Evolutionary conservation across 495 filamentous ascomycete genomes (phyloP), one percentile per base, ranked within the genome.

Genomic region (Pyrenopolyporus hunteri): DNA sequence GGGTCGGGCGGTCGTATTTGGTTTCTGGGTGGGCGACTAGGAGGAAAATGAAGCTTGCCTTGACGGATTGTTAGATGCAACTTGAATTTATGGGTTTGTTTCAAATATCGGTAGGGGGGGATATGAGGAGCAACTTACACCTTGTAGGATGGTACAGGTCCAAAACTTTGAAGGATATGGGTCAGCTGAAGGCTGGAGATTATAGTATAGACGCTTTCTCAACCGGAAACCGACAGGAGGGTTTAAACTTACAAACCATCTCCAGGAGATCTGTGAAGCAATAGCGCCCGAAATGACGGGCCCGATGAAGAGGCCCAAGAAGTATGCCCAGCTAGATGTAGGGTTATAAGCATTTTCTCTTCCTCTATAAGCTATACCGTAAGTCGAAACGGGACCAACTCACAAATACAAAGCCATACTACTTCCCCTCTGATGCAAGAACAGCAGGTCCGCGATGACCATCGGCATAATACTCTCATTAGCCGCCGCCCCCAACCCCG

Each of bases 371-470:
- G 3, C 4, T 1, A 6, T 1, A 6, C 66, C 68, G 25, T 33
- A 48, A 64, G n/a, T 69, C 29, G 13, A 26, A 63, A 8, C 54
- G 68, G 68, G 42, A 66, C 68, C 7, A 6, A 66, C 68, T 9
- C 68, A 82, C 68, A 86, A 87, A 66, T 87, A 87, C 4, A 87
- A 58, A 2, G 83, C 87, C 65, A 87, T 86, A 65, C 83, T 87
- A 13, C 78, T 78, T 2, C 85, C 85, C 45, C 85, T 74, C 59
- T 87, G 83, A 64, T 88, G 84, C 1, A 86, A 74, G 67, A 87
- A 87, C 70, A 84, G 80, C 48, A 87, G 78, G 40, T 87, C 84
- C 4, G 83, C 76, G 51, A 87, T 85, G 26, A 87, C 79, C 46
- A 83, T 78, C 1, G 83, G 84, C 70, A 83, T 81, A 19, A 86